Evolutionary conservation across 2,329 filamentous ascomycete genomes (phyloP).

Genomic region (Aureobasidium sp.): DNA sequence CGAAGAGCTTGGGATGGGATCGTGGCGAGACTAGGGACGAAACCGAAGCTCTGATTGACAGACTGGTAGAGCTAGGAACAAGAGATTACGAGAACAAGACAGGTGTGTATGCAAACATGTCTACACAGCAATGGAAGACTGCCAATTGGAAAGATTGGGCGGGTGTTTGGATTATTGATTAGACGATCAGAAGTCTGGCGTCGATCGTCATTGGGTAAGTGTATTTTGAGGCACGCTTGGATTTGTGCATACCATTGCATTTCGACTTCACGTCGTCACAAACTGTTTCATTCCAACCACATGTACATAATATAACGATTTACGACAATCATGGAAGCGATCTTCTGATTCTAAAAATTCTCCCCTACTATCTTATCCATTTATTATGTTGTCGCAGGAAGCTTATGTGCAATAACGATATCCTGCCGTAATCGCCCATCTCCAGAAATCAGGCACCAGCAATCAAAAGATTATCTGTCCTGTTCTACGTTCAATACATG

Average conservation of each 20-base stretch:
- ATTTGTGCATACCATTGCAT: neutral
- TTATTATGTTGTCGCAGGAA: neutral
- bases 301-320: conserved; percentile 3
- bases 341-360: no score
- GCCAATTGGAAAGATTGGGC: conserved; percentile 19
- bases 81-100: conserved; percentile 32
- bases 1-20: conserved; percentile 35
- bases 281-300: neutral
- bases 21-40: conserved; percentile 28
- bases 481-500: neutral
- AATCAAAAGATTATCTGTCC: neutral
- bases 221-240: conserved; percentile 4
- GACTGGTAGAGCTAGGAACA: conserved; percentile 31
- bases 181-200: neutral
- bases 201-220: neutral
- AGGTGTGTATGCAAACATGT: conserved; percentile 17
- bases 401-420: no score
- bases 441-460: neutral
- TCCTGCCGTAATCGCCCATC: no score
- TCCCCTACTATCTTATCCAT: no score
- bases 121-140: conserved; percentile 15
- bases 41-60: conserved; percentile 33
- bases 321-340: neutral
- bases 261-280: neutral
- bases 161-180: conserved; percentile 20